Percentiles rank a stretch among this genome's conserved stretches.
Evolutionary conservation across 345 rosid species (phyloP).

Genomic region (Barbarea vulgaris): DNA sequence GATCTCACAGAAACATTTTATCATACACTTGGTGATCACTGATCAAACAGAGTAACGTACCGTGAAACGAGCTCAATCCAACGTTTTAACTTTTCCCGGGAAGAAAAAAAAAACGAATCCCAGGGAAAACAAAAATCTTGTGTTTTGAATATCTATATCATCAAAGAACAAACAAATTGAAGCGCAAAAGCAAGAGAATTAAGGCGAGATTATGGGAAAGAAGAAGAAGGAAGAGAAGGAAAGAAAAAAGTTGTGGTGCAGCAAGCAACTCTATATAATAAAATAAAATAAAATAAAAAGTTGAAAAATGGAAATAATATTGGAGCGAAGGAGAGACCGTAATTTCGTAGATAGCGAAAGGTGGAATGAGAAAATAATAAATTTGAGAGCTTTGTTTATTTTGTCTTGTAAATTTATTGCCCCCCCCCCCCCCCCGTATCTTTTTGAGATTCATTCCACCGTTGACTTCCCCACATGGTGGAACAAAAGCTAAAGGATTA

Average conservation of each 20-base stretch:
- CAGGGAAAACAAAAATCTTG: neutral
- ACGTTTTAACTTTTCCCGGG: neutral
- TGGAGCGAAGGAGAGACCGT: conserved; percentile 11
- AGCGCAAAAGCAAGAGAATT: conserved; percentile 20
- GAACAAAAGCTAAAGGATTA: neutral
- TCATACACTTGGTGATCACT: conserved; percentile 20
- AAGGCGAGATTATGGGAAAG: neutral
- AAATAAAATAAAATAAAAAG: neutral
- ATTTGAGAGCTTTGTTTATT: neutral
- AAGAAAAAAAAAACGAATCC: neutral
- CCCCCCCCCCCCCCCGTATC: conserved; percentile 15
- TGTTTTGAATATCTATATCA: neutral
- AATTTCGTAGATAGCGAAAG: conserved; percentile 36
- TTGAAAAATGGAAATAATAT: conserved; percentile 24
- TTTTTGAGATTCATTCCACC: neutral
- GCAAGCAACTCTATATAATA: conserved; percentile 17
- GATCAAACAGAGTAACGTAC: conserved; percentile 27
- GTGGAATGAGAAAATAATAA: conserved; percentile 3
- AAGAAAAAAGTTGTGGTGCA: neutral
- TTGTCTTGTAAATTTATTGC: neutral
- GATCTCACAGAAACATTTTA: conserved; percentile 13
- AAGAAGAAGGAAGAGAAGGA: conserved; percentile 2
- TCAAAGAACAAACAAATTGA: conserved; percentile 2
- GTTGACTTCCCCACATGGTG: conserved; percentile 26
- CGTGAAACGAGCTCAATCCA: conserved; percentile 28